Evolutionary conservation across 805 yeast species (phyloP).

Genomic region (Teunomyces lycoperdinae): DNA sequence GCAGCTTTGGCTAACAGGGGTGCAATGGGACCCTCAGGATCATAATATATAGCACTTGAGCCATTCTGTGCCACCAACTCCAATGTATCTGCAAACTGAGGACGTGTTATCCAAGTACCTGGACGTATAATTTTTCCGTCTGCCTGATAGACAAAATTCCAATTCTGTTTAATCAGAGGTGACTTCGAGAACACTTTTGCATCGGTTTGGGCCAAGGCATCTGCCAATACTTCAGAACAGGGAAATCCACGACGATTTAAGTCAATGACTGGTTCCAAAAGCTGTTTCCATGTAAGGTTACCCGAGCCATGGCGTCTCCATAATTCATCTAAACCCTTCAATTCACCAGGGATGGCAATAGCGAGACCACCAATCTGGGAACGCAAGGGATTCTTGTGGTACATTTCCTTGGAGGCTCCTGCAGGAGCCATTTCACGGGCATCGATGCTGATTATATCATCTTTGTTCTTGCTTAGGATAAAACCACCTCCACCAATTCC

Average conservation of each 20-base stretch:
- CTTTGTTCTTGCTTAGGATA: slow-evolving; percentile 38
- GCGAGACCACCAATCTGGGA: slow-evolving; percentile 85
- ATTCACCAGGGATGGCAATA: slow-evolving; percentile 86
- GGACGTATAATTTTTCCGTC: slow-evolving; percentile 27
- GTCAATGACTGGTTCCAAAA: slow-evolving; percentile 72
- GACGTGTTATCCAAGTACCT: slow-evolving; percentile 65
- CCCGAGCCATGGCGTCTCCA: slow-evolving; percentile 67
- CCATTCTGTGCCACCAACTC: slow-evolving; percentile 73
- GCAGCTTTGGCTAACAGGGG: slow-evolving; percentile 50
- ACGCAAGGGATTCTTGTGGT: slow-evolving; percentile 38
- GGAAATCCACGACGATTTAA: slow-evolving; percentile 64
- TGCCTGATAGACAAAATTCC: slow-evolving; percentile 51
- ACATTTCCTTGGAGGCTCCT: slow-evolving; percentile 64
- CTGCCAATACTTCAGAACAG: slow-evolving; percentile 22
- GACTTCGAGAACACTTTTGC: slow-evolving; percentile 22
- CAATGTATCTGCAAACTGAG: slow-evolving; percentile 63
- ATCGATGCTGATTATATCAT: slow-evolving; percentile 63
- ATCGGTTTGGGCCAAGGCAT: slow-evolving; percentile 26
- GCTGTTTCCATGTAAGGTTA: slow-evolving; percentile 62
- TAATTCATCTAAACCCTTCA: slow-evolving; percentile 74
- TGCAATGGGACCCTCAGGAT: slow-evolving; percentile 75
- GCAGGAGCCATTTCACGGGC: slow-evolving; percentile 88
- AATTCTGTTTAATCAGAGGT: slow-evolving; percentile 37
- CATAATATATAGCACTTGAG: slow-evolving; percentile 73
- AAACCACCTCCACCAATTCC: slow-evolving; percentile 95